These are phyloP conservation scores for Eucalyptus erythrocorys DNA, from an alignment of 345 rosid genomes.

Conservation along the genomic window DNA sequence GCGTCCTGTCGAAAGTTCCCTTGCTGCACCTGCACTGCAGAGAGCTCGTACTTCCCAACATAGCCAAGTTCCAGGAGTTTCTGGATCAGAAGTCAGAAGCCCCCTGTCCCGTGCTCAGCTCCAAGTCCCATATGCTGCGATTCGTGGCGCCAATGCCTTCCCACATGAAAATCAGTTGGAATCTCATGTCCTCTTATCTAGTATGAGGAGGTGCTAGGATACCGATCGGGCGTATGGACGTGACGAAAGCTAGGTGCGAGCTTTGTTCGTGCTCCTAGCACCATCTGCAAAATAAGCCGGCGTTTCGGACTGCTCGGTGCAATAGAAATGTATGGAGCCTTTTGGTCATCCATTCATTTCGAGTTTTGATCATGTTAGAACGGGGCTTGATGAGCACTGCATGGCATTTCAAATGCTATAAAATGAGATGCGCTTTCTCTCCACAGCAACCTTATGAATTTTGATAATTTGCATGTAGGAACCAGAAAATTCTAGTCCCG, in stretches of 20 bases:
- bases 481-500: neutral
- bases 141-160: slow-evolving; percentile 75
- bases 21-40: slow-evolving; percentile 77
- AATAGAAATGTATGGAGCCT: neutral
- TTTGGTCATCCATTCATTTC: neutral
- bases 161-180: slow-evolving; percentile 96
- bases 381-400: neutral
- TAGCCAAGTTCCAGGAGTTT: slow-evolving; percentile 44
- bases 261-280: neutral
- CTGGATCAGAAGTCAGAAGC: slow-evolving; percentile 15
- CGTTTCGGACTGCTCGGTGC: neutral
- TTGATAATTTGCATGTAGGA: neutral
- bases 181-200: slow-evolving; percentile 83
- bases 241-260: neutral
- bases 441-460: neutral
- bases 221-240: neutral
- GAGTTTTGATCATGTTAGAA: neutral
- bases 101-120: neutral
- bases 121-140: slow-evolving; percentile 53
- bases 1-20: slow-evolving; percentile 86
- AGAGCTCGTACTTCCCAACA: slow-evolving; percentile 81
- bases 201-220: slow-evolving; percentile 11
- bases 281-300: neutral
- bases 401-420: neutral
- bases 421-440: neutral